Percentiles rank a stretch among this genome's conserved stretches.
These are phyloP conservation scores for Pyricularia sp. DNA, from an alignment of 2,329 filamentous ascomycete genomes.

Conservation along the genomic window DNA sequence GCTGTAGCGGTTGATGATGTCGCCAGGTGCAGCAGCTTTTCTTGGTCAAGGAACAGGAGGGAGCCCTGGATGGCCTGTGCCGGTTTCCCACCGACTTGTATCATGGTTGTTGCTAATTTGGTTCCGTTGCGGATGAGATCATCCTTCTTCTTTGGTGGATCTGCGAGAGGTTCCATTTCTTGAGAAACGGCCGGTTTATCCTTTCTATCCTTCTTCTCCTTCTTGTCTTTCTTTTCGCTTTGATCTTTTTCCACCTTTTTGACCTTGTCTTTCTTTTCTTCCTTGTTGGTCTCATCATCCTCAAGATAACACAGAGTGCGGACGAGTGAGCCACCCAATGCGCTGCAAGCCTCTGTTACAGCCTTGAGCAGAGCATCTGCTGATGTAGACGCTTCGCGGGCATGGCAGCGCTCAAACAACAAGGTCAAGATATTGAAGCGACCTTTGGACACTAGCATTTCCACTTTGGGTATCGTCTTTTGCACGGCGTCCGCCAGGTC, in stretches of 20 bases:
- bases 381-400: neutral
- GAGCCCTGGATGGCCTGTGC: constrained; percentile 60
- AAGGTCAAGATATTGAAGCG: constrained; percentile 69
- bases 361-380: constrained; percentile 34
- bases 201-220: constrained; percentile 11
- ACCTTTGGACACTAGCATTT: constrained; percentile 58
- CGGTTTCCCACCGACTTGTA: constrained; percentile 57
- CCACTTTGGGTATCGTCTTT: constrained; percentile 51
- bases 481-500: constrained; percentile 64
- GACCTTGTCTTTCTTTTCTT: constrained; percentile 10
- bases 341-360: constrained; percentile 32
- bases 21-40: constrained; percentile 50
- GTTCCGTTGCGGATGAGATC: constrained; percentile 57
- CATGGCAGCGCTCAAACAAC: constrained; percentile 69
- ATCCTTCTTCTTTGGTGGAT: constrained; percentile 40
- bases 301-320: constrained; percentile 35
- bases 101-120: constrained; percentile 67
- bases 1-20: constrained; percentile 37
- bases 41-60: constrained; percentile 44
- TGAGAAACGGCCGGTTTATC: neutral
- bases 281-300: constrained; percentile 15
- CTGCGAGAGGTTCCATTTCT: constrained; percentile 6
- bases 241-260: constrained; percentile 20
- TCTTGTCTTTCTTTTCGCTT: constrained; percentile 31
- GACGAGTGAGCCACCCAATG: constrained; percentile 27